Evolutionary conservation across 768 basidiomycete species (phyloP), one percentile per base, ranked within the genome.

Genomic region (Leccinum boreale): DNA sequence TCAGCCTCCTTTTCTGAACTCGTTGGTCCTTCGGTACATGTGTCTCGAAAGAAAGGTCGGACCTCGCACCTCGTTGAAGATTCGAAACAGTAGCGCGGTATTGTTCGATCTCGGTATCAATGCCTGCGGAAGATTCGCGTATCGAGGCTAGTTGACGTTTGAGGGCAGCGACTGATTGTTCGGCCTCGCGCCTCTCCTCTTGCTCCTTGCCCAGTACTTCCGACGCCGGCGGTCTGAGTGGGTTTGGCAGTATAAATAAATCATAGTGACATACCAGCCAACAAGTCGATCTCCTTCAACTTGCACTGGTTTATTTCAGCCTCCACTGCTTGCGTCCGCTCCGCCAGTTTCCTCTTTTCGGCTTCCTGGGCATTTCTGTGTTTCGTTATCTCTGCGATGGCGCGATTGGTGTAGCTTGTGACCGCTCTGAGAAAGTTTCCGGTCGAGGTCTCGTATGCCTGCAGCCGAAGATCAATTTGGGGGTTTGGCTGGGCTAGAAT

Each of bases 221-320:
- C 12, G 35, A 58, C 21, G 26, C 23, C 23, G 14, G 29, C 29
- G 15, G 7, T 46, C 42, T 35, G 5, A 24, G 26, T 47, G 11
- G 23, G 39, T 47, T n/a, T 14, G 50, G 17, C 0, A 4, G 8
- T 35, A n/a, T 9, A 42, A 10, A 9, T 39, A n/a, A 39, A 4
- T 62, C 26, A 23, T 19, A 55, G 33, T 33, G 15, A 75, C 83
- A n/a, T 70, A 93, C 92, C 82, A 56, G 83, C 81, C 3, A 92
- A 79, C 55, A 95, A 79, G 52, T 90, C 86, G 29, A 92, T 86
- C 72, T 94, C 93, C 65, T 78, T 81, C 52, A 89, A 68, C 63
- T 92, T 90, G 73, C 89, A 92, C 46, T 85, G 77, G 54, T 83
- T 85, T 2, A 82, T 93, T 71, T 92, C 87, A 0, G 76, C 65